Evolutionary conservation across 495 filamentous ascomycete genomes (phyloP), one percentile per base, ranked within the genome.

Genomic region (Chaetomium tenue): DNA sequence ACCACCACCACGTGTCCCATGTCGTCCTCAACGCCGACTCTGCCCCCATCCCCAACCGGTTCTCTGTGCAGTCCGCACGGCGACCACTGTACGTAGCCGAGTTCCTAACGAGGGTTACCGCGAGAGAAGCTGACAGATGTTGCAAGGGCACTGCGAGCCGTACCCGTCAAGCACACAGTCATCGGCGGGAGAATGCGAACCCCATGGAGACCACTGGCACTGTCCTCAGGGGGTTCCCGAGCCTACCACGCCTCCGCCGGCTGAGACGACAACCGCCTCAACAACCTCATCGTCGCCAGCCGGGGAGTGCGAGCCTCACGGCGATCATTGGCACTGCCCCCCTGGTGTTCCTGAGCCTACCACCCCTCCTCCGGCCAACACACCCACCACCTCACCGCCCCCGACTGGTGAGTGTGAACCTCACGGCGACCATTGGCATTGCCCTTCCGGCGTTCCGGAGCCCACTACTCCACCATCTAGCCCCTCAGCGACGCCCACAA

Each of bases 251-350:
- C 48, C 48, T 51, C 48, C 48, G 7, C 48, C 48, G 8, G 48
- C 26, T 13, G 23, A 51, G 1, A 26, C 48, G 5, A 26, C 48
- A 26, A 51, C 48, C 2, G 15, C 48, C 22, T 26, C 48, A 26
- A 51, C 48, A 0, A 26, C 48, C 22, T 26, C 48, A 26, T 8
- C 22, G 6, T 5, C 51, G 1, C 25, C 51, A 1, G 12, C 51
- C 1, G 16, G 25, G 15, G 51, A 53, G 16, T 53, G 51, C 7
- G 26, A 28, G 16, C 51, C 51, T 6, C 51, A 53, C 9, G 51
- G 26, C 4, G 51, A 53, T 15, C 60, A 62, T 15, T 62, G 60
- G 60, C 60, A 54, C 18, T 63, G 50, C 11, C 60, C 60, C 16
- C 23, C 50, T 5, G 50, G 51, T 16, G 51, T 33, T 26, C 26